Evolutionary conservation across 129 eudicot species (phyloP), one percentile per base, ranked within the genome.

Genomic region (Flaveria sonorensis): DNA sequence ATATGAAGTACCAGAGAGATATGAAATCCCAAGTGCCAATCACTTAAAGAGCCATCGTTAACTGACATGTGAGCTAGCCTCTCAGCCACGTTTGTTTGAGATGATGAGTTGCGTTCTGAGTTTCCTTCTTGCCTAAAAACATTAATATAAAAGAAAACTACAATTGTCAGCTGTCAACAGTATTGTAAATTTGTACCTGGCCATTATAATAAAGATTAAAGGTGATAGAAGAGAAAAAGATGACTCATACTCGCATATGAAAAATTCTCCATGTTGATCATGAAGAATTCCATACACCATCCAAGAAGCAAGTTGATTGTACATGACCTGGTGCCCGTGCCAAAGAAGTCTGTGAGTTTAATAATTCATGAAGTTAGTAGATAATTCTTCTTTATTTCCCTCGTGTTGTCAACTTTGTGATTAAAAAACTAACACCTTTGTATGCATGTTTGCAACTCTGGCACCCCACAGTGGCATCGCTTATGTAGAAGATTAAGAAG

Each of bases 271-370:
- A 82, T 94, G 81, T 69, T 90, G 92, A 82, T 94, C 99, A 50
- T 89, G 96, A 78, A 94, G 90, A 66, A 94, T 89, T 39, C 99
- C 96, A 73, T 91, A 94, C 70, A 94, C 96, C 99, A 94, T 86
- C 99, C 99, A 94, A 64, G 96, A 85, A 26, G 97, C 82, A 64
- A 94, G 88, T 74, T 94, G 99, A 79, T 89, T 94, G 74, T 87
- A 94, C 99, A 94, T 84, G 75, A 91, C 99, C 85, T 94, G 99
- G 88, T 94, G 99, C n/a, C 96, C 97, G 55, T 94, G 99, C 99
- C 99, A 94, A 68, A 91, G 93, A 80, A 94, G 96, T 87, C 99
- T 94, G 19, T 10, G 45, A 24, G 68, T 69, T 45, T 7, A 24
- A 42, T 77, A 68, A 16, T 50, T 64, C 48, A 64, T 63, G 14